Conservation (phyloP, 768 basidiomycete genomes). For the Amanita brunnescens region DNA sequence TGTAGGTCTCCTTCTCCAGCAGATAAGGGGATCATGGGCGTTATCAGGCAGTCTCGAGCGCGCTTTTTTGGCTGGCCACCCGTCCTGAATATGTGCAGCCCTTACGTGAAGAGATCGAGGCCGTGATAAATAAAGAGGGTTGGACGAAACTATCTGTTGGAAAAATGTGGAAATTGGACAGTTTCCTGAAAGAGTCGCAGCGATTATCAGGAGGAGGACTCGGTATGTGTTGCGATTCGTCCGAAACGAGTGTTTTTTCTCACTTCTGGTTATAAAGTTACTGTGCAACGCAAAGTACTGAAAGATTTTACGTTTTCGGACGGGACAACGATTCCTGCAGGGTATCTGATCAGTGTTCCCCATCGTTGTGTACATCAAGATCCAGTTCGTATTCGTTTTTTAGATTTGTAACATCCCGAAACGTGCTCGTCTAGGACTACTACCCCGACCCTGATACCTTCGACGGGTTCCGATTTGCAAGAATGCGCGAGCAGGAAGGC, state of each 20-base stretch:
- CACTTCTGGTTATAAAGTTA: slow-evolving; percentile 13
- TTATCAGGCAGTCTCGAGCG: slow-evolving; percentile 27
- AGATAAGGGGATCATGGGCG: background rate
- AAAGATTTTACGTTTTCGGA: slow-evolving; percentile 30
- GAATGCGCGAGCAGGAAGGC: slow-evolving; percentile 19
- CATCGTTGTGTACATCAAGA: slow-evolving; percentile 8
- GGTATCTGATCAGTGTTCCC: slow-evolving; percentile 12
- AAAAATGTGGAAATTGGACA: slow-evolving; percentile 35
- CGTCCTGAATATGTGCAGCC: slow-evolving; percentile 22
- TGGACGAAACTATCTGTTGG: slow-evolving; percentile 27
- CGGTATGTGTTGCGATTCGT: slow-evolving; percentile 10
- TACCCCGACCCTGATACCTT: slow-evolving; percentile 28
- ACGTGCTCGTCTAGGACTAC: slow-evolving; percentile 9
- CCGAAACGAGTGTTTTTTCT: slow-evolving; percentile 10
- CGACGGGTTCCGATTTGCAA: slow-evolving; percentile 33
- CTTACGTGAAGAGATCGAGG: slow-evolving; percentile 36
- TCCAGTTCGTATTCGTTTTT: background rate
- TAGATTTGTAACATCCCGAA: background rate
- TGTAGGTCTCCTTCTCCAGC: no score
- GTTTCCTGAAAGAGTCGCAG: slow-evolving; percentile 34
- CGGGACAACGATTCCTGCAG: slow-evolving; percentile 19
- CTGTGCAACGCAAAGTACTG: slow-evolving; percentile 22
- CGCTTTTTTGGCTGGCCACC: slow-evolving; percentile 27
- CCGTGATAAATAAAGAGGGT: slow-evolving; percentile 25
- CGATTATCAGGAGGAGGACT: slow-evolving; percentile 16